Evolutionary conservation across 2,329 filamentous ascomycete genomes (phyloP).

Genomic region (Periconia macrospinosa): DNA sequence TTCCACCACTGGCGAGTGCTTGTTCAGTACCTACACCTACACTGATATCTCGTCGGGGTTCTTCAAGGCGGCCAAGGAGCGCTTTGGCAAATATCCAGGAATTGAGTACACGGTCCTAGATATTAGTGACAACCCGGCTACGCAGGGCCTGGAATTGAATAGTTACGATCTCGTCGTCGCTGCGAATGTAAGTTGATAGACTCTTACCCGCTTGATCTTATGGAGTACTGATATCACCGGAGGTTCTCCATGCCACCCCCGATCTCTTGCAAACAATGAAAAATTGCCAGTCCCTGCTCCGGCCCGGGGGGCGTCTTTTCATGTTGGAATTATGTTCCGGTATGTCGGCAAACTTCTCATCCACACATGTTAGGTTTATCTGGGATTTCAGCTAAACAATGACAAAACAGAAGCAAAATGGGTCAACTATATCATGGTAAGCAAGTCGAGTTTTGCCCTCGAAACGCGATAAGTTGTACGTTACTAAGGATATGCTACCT

Average conservation of each 20-base stretch:
- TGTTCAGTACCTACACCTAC: constrained; percentile 17
- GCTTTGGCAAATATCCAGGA: neutral
- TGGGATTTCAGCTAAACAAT: too few species aligned
- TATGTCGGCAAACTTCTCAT: too few species aligned
- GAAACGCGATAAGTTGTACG: neutral
- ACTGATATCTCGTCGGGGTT: constrained; percentile 17
- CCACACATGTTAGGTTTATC: too few species aligned
- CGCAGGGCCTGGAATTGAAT: constrained; percentile 9
- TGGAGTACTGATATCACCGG: too few species aligned
- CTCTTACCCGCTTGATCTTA: too few species aligned
- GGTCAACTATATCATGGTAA: too few species aligned
- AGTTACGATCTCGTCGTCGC: constrained; percentile 23
- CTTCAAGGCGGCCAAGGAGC: constrained; percentile 6
- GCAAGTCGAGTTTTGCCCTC: constrained; percentile 11
- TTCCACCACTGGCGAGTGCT: constrained; percentile 1
- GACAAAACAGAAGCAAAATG: too few species aligned
- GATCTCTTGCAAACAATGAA: constrained; percentile 17
- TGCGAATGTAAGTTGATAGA: constrained; percentile 6
- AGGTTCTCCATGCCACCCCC: constrained; percentile 17
- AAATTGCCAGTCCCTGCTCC: constrained; percentile 26
- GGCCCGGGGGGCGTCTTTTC: constrained; percentile 51
- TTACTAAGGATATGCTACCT: too few species aligned
- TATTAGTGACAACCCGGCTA: constrained; percentile 12
- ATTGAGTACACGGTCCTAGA: constrained; percentile 15
- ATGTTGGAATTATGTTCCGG: constrained; percentile 51